Evolutionary conservation across 495 filamentous ascomycete genomes (phyloP), one percentile per base, ranked within the genome.

Genomic region (Aspergillus conjunctus): DNA sequence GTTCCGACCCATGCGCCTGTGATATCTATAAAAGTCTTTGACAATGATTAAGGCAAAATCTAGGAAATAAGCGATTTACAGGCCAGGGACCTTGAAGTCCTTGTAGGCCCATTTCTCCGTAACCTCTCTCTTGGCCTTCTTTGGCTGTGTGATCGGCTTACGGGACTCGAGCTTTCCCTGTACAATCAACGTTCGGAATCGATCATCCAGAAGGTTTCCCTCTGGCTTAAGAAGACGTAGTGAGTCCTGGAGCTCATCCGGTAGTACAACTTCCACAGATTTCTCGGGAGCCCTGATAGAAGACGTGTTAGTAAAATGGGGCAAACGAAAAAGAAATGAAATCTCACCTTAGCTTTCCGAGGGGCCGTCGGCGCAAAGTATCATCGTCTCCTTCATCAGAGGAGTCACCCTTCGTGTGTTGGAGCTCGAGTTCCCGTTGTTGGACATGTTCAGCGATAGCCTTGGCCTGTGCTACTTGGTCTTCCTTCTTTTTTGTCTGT

Each of bases 31-130:
- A 14, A 60, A 31, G 56, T 51, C 54, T 33, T 31, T 22, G 31
- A 63, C 58, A 58, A 68, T 54, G 62, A 26, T 26, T 26, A 26
- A 26, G 26, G 44, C 10, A 21, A 33, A 61, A 54, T 50, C 58
- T 64, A 61, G 46, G 61, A 67, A 56, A 4, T 57, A 57, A 2
- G 2, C 5, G 26, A 5, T 65, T 58, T 71, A 73, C 45, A 72
- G 34, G 3, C 77, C 77, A 60, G 77, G 77, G 8, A 87, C 73
- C 72, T 84, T 84, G 78, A 96, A 98, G 73, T 98, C 94, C 79
- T 98, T 98, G 71, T 93, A 90, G 54, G 87, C 81, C 94, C 94
- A 98, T 76, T 97, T 98, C 84, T 97, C 95, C 15, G 91, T 97
- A 22, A 86, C 69, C 71, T 86, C 88, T 66, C 77, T 86, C 81